These are phyloP conservation scores for Boletellus sp. DNA, from an alignment of 768 basidiomycete species.

Conservation along the genomic window DNA sequence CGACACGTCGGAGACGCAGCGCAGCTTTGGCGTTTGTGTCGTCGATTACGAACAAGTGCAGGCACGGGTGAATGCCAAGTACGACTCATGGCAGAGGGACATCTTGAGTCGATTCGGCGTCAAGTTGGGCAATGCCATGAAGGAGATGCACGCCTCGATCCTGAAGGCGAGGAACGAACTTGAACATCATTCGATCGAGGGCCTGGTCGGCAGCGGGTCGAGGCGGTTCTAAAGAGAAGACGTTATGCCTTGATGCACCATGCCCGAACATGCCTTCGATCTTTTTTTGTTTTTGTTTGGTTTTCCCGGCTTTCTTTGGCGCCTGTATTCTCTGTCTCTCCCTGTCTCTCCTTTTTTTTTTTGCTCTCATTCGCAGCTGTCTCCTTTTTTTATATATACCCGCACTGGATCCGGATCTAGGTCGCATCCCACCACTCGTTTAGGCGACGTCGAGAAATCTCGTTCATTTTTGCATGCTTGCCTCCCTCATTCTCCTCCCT, in stretches of 20 bases:
- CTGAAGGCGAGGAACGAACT: slow-evolving; percentile 92
- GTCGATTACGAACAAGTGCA: slow-evolving; percentile 99
- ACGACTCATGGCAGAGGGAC: slow-evolving; percentile 97
- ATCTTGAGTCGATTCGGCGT: slow-evolving; percentile 88
- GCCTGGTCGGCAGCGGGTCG: slow-evolving; percentile 56
- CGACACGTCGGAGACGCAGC: slow-evolving; percentile 92
- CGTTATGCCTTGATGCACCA: no score
- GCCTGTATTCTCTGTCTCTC: background rate
- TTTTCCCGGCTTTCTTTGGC: background rate
- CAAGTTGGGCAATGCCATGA: slow-evolving; percentile 93
- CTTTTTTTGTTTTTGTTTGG: background rate
- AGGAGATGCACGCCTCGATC: slow-evolving; percentile 94
- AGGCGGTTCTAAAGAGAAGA: slow-evolving; percentile 44
- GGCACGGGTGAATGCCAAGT: slow-evolving; percentile 95
- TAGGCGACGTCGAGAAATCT: background rate
- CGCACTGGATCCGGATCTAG: slow-evolving; percentile 17
- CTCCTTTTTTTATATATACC: slow-evolving; percentile 7
- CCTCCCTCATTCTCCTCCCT: no score
- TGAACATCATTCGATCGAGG: slow-evolving; percentile 95
- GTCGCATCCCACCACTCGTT: background rate
- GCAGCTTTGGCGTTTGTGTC: slow-evolving; percentile 87
- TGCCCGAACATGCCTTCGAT: no score
- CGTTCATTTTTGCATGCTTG: slow-evolving; percentile 4
- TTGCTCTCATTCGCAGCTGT: background rate
- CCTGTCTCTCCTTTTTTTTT: background rate